Conservation (phyloP, 176 grass and related monocot species). For the Phyllostachys edulis region DNA sequence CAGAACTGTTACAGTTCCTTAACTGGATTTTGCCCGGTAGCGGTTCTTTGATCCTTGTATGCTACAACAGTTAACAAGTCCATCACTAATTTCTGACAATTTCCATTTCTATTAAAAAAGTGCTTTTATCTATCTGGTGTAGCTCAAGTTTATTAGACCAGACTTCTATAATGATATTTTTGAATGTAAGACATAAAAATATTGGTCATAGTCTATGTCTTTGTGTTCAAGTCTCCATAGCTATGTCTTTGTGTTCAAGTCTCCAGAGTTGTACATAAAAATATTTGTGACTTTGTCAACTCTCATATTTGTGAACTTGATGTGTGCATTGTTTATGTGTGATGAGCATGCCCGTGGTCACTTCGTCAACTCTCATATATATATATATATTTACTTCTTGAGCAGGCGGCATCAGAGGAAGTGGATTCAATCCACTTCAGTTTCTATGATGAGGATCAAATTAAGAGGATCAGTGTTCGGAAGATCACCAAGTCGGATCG, state of each 20-base stretch:
- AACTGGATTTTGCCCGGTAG: too few relatives aligned
- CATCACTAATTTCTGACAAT: not conserved
- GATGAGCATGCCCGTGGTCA: too few relatives aligned
- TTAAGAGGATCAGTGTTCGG: conserved; percentile 68
- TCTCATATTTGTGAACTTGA: too few relatives aligned
- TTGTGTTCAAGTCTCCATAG: too few relatives aligned
- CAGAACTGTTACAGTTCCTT: too few relatives aligned
- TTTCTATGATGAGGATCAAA: conserved; percentile 66
- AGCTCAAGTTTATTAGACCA: not conserved
- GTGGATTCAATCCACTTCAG: conserved; percentile 75
- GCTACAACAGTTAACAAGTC: not conserved
- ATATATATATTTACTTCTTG: not conserved
- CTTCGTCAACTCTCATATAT: too few relatives aligned
- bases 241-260: too few relatives aligned
- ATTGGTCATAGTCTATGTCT: not conserved
- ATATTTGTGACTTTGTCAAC: too few relatives aligned
- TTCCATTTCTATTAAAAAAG: not conserved
- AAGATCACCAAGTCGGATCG: conserved; percentile 62
- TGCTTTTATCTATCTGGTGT: not conserved
- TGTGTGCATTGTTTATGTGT: too few relatives aligned
- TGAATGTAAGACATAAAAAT: not conserved
- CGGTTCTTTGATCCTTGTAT: too few relatives aligned
- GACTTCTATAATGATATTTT: not conserved
- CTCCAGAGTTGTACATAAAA: too few relatives aligned
- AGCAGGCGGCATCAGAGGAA: conserved; percentile 64